Evolutionary conservation across 2,329 filamentous ascomycete genomes (phyloP).

Genomic region (Apiospora hydei): DNA sequence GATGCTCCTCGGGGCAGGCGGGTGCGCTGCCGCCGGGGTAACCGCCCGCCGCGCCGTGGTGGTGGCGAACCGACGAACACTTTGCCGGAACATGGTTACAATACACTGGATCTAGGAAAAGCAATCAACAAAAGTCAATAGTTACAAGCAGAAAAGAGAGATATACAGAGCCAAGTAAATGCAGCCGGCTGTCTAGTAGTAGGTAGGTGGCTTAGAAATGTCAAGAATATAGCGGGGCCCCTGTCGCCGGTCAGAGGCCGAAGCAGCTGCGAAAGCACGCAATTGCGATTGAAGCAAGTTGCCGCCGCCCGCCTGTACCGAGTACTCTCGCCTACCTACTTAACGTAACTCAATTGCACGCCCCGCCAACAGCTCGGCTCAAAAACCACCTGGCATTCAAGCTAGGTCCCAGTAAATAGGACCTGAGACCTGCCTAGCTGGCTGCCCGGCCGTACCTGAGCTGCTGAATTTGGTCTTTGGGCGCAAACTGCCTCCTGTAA

Average conservation of each 20-base stretch:
- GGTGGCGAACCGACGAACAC: slow-evolving; percentile 71
- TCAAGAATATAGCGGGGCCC: slow-evolving; percentile 1
- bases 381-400: neutral
- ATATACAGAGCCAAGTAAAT: neutral
- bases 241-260: slow-evolving; percentile 16
- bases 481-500: neutral
- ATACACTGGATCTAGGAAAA: neutral
- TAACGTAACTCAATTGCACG: slow-evolving; percentile 4
- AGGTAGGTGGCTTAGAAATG: neutral
- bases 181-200: neutral
- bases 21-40: slow-evolving; percentile 44
- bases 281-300: slow-evolving; percentile 6
- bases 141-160: neutral
- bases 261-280: neutral
- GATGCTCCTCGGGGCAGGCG: slow-evolving; percentile 67
- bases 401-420: neutral
- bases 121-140: neutral
- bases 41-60: slow-evolving; percentile 63
- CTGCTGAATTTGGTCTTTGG: neutral
- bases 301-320: neutral
- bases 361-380: neutral
- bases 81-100: slow-evolving; percentile 71
- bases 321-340: neutral
- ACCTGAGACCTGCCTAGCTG: neutral
- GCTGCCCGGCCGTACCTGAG: neutral